A percentile compares a stretch with the other conserved stretches of the same genome.
These are phyloP conservation scores for Letharia lupina DNA, from an alignment of 495 filamentous ascomycete species.

Conservation along the genomic window DNA sequence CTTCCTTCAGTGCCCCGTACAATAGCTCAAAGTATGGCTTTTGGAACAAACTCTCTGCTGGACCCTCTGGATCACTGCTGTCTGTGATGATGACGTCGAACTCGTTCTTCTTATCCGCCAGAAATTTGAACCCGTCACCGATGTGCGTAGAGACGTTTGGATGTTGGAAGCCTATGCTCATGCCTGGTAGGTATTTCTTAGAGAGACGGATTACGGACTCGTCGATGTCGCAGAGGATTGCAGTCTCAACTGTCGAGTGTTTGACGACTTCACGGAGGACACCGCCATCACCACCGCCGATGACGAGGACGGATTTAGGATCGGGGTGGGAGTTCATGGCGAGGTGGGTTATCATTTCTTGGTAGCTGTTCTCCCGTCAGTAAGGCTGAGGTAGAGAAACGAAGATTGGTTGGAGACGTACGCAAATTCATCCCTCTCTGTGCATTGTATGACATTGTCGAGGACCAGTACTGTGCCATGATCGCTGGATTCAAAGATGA, in stretches of 20 bases:
- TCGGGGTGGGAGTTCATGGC: conserved; percentile 98
- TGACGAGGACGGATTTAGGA: conserved; percentile 96
- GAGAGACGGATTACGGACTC: conserved; percentile 98
- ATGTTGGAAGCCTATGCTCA: conserved; percentile 88
- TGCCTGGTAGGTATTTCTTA: conserved; percentile 94
- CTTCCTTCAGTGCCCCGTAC: conserved; percentile 76
- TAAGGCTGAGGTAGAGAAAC: background rate
- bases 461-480: conserved; percentile 96
- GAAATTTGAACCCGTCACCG: conserved; percentile 97
- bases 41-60: conserved; percentile 92
- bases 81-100: conserved; percentile 99
- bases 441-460: conserved; percentile 98
- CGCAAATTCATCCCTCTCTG: conserved; percentile 96
- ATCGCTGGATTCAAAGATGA: conserved; percentile 95
- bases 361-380: conserved; percentile 51
- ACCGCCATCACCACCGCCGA: conserved; percentile 93
- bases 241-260: conserved; percentile 89
- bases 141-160: conserved; percentile 85
- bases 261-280: conserved; percentile 97
- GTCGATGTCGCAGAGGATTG: conserved; percentile 95
- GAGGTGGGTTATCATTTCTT: conserved; percentile 99
- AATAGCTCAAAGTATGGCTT: conserved; percentile 97
- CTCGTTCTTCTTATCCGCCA: conserved; percentile 82
- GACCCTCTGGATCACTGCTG: conserved; percentile 93
- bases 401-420: conserved; percentile 31